Conservation (phyloP, 2,329 filamentous ascomycete species). For the Botryosphaeria dothidea region DNA sequence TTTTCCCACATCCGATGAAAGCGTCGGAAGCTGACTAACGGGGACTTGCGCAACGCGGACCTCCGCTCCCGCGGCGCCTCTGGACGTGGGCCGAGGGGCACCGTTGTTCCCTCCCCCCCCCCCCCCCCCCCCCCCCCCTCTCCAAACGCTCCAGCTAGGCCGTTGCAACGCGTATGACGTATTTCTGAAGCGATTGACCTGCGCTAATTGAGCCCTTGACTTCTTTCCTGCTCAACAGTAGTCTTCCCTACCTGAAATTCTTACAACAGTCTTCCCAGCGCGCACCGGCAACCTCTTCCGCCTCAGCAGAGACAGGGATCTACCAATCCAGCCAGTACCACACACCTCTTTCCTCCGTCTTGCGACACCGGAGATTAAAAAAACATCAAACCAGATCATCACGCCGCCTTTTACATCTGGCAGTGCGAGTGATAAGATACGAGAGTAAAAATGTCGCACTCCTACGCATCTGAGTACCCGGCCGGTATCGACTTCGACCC, state of each 20-base stretch:
- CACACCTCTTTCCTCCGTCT: too few relatives aligned
- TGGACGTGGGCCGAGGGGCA: background rate
- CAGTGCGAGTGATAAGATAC: too few relatives aligned
- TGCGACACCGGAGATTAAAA: too few relatives aligned
- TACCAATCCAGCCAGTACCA: too few relatives aligned
- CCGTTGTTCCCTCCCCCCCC: background rate
- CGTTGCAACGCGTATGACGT: background rate
- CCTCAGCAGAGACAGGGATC: too few relatives aligned
- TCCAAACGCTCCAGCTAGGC: too few relatives aligned
- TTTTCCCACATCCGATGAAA: constrained; percentile 8
- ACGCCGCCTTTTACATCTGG: too few relatives aligned
- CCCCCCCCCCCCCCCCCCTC: too few relatives aligned
- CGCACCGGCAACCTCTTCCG: too few relatives aligned
- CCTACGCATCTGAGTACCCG: constrained; percentile 38
- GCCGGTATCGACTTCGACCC: constrained; percentile 37
- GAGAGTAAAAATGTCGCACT: background rate
- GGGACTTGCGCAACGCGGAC: background rate
- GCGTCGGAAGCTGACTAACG: constrained; percentile 17
- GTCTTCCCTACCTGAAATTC: too few relatives aligned
- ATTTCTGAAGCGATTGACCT: background rate
- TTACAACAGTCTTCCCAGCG: too few relatives aligned
- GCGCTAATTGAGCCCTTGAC: background rate
- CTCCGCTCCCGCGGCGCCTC: constrained; percentile 4
- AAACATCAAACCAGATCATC: too few relatives aligned
- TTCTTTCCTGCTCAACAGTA: background rate